Base-by-base conservation (phyloP, 2,329 filamentous ascomycete species). In the Colletotrichum plurivorum region DNA sequence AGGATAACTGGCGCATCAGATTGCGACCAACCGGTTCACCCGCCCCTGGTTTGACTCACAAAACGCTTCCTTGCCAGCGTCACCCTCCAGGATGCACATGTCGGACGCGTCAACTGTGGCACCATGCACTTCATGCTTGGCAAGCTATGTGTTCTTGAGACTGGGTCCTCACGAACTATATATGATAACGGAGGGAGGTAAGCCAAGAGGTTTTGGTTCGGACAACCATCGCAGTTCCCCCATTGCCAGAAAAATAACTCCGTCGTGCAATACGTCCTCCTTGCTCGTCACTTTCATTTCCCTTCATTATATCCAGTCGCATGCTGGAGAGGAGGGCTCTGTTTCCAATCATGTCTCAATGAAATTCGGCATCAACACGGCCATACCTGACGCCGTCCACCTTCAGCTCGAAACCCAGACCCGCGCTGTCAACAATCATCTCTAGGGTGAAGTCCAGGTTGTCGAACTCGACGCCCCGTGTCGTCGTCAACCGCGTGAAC, bases 361-460 rank as follows among this genome's bases (percentile, higher is more conserved):
- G 91, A 78, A 95, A 95, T 72, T 94, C 92, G 0, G 92, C 92
- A 76, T 93, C 90, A 1, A 95, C 93, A 69, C 90, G 85, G 9
- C 93, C 93, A 79, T 95, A 95, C 71, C 92, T 84, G 16, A 93
- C 89, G 0, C 92, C 92, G 75, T 94, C 92, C 13, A 95, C 92
- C 80, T 93, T 92, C 61, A 95, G 80, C 80, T 95, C 92, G 78
- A 95, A 95, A 2, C 91, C 89, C 67, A 95, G 74, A 1, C 92
- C 91, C 0, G 93, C 93, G 74, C 91, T 93, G 76, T 94, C 91
- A 51, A 95, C 92, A 73, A 91, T 90, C 92, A 95, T 94, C 81
- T 94, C 92, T 6, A 95, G 87, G 12, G 92, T 93, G 70, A 95
- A 95, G 76, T 95, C 92, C 36, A 95, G 82, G 72, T 94, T 94